Percentiles rank a stretch among this genome's conserved stretches.
These are phyloP conservation scores for Oemleria cerasiformis DNA, from an alignment of 306 rosid genomes.

Conservation along the genomic window DNA sequence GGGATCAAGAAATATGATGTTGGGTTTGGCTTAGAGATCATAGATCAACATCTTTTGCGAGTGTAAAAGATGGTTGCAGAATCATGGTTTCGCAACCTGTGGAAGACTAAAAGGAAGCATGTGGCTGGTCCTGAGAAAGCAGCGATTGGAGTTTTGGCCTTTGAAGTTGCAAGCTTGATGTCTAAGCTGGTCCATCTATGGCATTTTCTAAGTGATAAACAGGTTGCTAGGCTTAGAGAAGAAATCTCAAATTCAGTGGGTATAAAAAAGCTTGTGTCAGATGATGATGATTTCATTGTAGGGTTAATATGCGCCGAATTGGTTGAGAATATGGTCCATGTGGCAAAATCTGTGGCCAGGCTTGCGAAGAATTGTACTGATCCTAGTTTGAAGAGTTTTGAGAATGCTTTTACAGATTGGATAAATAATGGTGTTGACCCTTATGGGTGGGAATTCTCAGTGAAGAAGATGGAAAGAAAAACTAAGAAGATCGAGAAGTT, in stretches of 20 bases:
- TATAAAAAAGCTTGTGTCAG: conserved; percentile 77
- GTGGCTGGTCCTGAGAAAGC: conserved; percentile 56
- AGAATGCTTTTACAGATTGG: conserved; percentile 49
- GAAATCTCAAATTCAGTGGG: conserved; percentile 75
- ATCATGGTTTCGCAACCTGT: conserved; percentile 81
- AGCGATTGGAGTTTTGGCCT: conserved; percentile 77
- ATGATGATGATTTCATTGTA: conserved; percentile 60
- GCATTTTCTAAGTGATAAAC: conserved; percentile 81
- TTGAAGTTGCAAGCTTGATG: conserved; percentile 95
- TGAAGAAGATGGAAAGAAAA: conserved; percentile 83
- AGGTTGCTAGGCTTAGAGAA: conserved; percentile 64
- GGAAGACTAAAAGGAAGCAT: conserved; percentile 70
- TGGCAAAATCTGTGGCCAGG: conserved; percentile 81
- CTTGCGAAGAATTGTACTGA: conserved; percentile 82
- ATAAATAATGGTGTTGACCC: conserved; percentile 55
- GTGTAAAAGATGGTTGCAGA: conserved; percentile 62
- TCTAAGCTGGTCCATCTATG: conserved; percentile 87
- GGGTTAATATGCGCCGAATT: conserved; percentile 64
- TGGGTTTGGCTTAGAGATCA: conserved; percentile 33
- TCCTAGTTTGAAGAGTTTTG: conserved; percentile 64
- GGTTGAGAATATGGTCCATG: conserved; percentile 62
- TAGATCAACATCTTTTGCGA: conserved; percentile 19
- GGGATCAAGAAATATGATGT: conserved; percentile 34
- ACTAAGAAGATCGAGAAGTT: conserved; percentile 87
- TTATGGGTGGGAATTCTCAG: conserved; percentile 60